Base-by-base conservation (phyloP, 805 yeast species). In the Teunomyces pallodes region DNA sequence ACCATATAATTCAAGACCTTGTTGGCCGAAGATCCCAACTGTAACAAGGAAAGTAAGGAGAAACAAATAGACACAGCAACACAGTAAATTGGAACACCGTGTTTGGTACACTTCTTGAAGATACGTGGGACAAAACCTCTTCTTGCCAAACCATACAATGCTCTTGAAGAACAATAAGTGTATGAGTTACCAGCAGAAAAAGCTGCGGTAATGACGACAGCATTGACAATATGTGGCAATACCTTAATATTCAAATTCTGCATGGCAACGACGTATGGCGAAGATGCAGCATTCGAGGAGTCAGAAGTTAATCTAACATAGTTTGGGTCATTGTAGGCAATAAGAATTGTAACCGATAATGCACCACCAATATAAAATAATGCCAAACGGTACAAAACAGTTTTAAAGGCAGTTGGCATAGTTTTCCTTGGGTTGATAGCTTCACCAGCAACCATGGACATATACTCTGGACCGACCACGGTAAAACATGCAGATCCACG, bases 391-490 rank as follows among this genome's bases (percentile, higher is more conserved):
- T 76, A 75, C 51, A 87, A 82, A 13, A 89, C 89, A 47, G 85
- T 86, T 54, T 81, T 84, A 71, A 84, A 87, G 0, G 96, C 96
- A 29, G 75, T 76, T n/a, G 94, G 90, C 61, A 90, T 69, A 5
- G 82, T 82, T 46, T 78, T 78, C 45, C 92, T 76, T 8, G 96
- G 95, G 55, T 82, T 74, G 30, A 77, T 70, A 2, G 88, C 82
- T 62, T 90, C 96, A 42, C 95, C 90, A 2, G 96, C 95, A 30
- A 88, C 82, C 87, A 87, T 84, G 1, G 92, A 78, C 31, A 90
- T 80, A 57, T 87, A 86, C 65, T 90, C 96, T 1, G 96, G 95
- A 0, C 96, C 96, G 3, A 88, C 88, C 54, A 87, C 82, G 13
- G 94, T 86, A 62, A 85, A 89, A 27, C 86, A 73, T 6, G 96